Evolutionary conservation across 148 eudicot genomes (phyloP).

Genomic region (Cornus suecica): DNA sequence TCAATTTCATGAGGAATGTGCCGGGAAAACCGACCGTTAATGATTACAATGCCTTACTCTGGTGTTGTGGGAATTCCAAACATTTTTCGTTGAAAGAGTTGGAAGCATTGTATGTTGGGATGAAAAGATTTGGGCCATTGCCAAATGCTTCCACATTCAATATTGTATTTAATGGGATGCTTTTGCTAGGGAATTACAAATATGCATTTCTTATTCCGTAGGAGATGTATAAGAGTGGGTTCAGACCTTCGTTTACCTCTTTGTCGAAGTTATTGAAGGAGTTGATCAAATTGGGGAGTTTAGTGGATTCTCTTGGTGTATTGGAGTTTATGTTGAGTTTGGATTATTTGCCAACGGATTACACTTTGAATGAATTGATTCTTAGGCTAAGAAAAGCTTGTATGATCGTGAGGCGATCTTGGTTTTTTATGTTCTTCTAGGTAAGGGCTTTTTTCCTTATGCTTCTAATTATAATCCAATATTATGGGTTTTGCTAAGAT

Average conservation of each 20-base stretch:
- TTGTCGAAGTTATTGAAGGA: slow-evolving; percentile 42
- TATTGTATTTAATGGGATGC: slow-evolving; percentile 45
- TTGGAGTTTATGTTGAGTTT: slow-evolving; percentile 45
- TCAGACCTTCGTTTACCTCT: slow-evolving; percentile 36
- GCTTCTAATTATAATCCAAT: slow-evolving; percentile 51
- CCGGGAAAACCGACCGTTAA: slow-evolving; percentile 38
- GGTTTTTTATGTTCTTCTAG: slow-evolving; percentile 25
- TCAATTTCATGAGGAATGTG: slow-evolving; percentile 32
- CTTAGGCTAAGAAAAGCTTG: slow-evolving; percentile 38
- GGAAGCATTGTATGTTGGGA: slow-evolving; percentile 23
- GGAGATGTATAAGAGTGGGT: slow-evolving; percentile 50
- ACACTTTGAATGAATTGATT: slow-evolving; percentile 26
- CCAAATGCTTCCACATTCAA: slow-evolving; percentile 52
- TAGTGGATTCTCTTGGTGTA: slow-evolving; percentile 27
- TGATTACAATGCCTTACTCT: slow-evolving; percentile 53
- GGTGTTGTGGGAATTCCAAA: slow-evolving; percentile 38
- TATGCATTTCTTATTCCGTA: slow-evolving; percentile 29
- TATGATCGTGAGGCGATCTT: slow-evolving; percentile 43
- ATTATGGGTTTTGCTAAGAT: slow-evolving; percentile 60
- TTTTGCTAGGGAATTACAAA: slow-evolving; percentile 21
- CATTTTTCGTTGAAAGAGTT: slow-evolving; percentile 31
- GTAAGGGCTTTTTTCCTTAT: slow-evolving; percentile 28
- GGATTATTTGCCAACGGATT: slow-evolving; percentile 31
- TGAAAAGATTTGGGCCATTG: slow-evolving; percentile 39
- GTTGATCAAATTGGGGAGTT: slow-evolving; percentile 26